These are phyloP conservation scores for Paraurostyla sp. DNA, from an alignment of 73 alveolate species.

Conservation along the genomic window DNA sequence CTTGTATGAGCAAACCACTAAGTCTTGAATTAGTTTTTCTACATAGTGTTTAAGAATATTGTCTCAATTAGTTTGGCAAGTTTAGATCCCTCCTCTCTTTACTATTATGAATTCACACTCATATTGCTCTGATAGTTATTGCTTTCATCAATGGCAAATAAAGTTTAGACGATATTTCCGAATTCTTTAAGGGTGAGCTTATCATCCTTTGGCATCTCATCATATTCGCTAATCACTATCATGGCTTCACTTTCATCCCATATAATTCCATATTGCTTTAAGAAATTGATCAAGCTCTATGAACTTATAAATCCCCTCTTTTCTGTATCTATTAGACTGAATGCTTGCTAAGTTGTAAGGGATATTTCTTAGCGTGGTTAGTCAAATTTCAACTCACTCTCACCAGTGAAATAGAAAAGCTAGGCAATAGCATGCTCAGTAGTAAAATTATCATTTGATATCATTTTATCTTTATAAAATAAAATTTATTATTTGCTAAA, in stretches of 20 bases:
- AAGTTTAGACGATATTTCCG: background rate
- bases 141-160: background rate
- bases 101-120: background rate
- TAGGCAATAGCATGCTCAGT: constrained; percentile 21
- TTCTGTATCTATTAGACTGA: background rate
- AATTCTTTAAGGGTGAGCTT: background rate
- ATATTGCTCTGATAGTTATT: background rate
- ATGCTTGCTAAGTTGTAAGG: background rate
- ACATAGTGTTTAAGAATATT: background rate
- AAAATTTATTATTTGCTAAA: no score
- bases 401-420: constrained; percentile 6
- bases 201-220: constrained; percentile 2
- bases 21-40: background rate
- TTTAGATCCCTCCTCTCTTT: background rate
- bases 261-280: background rate
- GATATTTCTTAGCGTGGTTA: background rate
- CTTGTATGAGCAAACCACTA: background rate
- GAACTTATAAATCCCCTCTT: background rate
- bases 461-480: no score
- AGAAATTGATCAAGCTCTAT: background rate
- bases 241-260: constrained; percentile 22
- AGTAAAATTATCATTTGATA: no score
- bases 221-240: constrained; percentile 12
- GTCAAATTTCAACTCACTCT: constrained; percentile 2
- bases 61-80: constrained; percentile 17